Evolutionary conservation across 768 basidiomycete species (phyloP), one percentile per base, ranked within the genome.

Genomic region (Rhodotorula paludigena): DNA sequence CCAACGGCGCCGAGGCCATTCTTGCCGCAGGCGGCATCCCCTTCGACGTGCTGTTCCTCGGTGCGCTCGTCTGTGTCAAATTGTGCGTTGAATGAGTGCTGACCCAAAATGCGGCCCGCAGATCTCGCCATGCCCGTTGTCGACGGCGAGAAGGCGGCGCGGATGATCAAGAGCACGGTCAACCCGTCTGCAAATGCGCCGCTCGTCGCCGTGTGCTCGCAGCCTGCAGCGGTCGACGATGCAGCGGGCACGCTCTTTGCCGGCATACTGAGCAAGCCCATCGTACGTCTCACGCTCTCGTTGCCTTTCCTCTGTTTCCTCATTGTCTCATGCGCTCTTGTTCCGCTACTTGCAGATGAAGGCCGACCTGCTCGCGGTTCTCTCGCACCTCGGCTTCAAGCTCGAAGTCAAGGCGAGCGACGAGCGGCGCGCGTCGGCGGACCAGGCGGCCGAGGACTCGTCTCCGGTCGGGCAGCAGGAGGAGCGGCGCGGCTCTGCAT

Each of bases 151-250:
- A 88, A 89, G 73, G 96, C 96, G 41, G 93, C 96, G 18, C 84
- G 92, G 61, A 97, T 96, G 80, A 94, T 99, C 82, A 92, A 92
- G 81, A 92, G 87, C 73, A 97, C 93, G 25, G 91, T 90, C 78
- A 92, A 90, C 82, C 93, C 88, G 81, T 98, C 98, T 75, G 86
- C 88, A 57, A 87, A 84, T 73, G 93, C 92, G 18, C 94, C 94
- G 0, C 97, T 93, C 59, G 86, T 94, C 67, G 89, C 90, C 60
- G 86, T 94, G 57, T 93, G 73, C 42, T 74, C 74, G 10, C 73
- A 74, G 57, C 55, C 64, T 8, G 60, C 73, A 39, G 57, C 56
- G 25, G 66, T 69, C 23, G 67, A 73, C 63, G 71, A 63, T 35
- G 75, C 73, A 25, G 60, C 65, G 1, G 73, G 73, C 1, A 76